Base-by-base conservation (phyloP, 2,329 filamentous ascomycete genomes). In the Fusarium nisikadoi region DNA sequence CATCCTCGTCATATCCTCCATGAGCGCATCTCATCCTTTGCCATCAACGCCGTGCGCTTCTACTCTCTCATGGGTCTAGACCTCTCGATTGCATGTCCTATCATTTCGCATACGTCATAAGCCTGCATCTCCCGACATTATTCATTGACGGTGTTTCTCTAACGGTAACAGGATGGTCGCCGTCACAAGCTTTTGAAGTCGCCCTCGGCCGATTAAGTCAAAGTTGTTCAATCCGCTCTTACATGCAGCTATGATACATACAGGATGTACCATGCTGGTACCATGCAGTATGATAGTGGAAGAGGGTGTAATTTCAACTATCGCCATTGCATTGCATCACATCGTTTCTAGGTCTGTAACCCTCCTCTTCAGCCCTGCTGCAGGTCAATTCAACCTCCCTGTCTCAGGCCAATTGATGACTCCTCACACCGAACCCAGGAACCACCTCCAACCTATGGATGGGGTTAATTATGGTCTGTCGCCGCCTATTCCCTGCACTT, bases 311-410 rank as follows among this genome's bases (percentile, higher is more conserved):
- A 59, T 60, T 47, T 71, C 70, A 62, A 61, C 33, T 62, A 50
- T 72, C 47, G 52, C 43, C 42, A 71, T 63, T 50, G 45, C 52
- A 71, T 68, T 50, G 50, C 65, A 68, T 68, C 45, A 52, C 56
- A 61, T 61, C 39, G 47, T 62, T 50, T 60, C 58, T 31, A 43
- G 36, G 23, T 61, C 74, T 71, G 57, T 71, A 56, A 59, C 73
- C 71, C 67, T 60, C 73, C 75, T 49, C 63, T 72, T 77, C 75
- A 77, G 75, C 75, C 73, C 64, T 76, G 65, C 73, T 77, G 73
- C 75, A 76, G 75, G 73, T 76, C 70, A 76, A 62, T 61, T 57
- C 70, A 70, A 75, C 42, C 64, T 55, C 68, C 60, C 68, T 68
- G 70, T 64, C 65, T 39, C 62, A 73, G 65, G 53, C 75, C 73